These are phyloP conservation scores for Linaria vulgaris DNA, from an alignment of 257 asterid species.

Conservation along the genomic window DNA sequence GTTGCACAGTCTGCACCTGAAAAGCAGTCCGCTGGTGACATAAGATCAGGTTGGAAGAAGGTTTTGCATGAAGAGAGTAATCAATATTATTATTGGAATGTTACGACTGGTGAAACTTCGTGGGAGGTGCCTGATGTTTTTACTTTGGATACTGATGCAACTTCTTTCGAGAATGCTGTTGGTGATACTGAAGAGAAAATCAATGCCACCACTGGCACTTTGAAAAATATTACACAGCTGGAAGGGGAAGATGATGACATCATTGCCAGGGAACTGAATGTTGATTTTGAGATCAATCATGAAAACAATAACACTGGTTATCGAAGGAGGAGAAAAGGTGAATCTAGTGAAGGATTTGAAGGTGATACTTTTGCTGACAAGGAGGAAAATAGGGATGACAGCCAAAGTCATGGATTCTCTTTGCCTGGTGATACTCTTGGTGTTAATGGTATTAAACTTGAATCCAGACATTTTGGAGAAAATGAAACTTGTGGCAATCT, in stretches of 20 bases:
- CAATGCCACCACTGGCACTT: slow-evolving; percentile 16
- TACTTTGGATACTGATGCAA: slow-evolving; percentile 36
- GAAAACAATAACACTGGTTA: slow-evolving; percentile 26
- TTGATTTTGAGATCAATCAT: slow-evolving; percentile 27
- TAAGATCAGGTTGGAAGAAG: slow-evolving; percentile 70
- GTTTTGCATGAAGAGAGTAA: slow-evolving; percentile 92
- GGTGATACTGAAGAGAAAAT: slow-evolving; percentile 35
- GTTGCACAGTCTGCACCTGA: slow-evolving; percentile 29
- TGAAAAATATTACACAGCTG: slow-evolving; percentile 18
- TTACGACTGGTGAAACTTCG: slow-evolving; percentile 90
- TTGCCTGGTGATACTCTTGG: slow-evolving; percentile 28
- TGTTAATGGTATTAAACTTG: slow-evolving; percentile 18
- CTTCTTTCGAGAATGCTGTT: slow-evolving; percentile 34
- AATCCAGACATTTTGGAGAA: slow-evolving; percentile 31
- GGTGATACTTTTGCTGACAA: slow-evolving; percentile 37
- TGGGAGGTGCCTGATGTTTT: slow-evolving; percentile 79
- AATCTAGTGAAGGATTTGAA: slow-evolving; percentile 24
- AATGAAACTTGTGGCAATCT: slow-evolving; percentile 36
- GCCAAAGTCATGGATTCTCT: slow-evolving; percentile 32
- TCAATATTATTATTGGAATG: slow-evolving; percentile 92
- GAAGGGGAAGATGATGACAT: slow-evolving; percentile 33
- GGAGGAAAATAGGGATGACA: slow-evolving; percentile 31
- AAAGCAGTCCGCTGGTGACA: slow-evolving; percentile 42
- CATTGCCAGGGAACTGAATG: slow-evolving; percentile 18
- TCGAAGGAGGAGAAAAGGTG: slow-evolving; percentile 27